These are phyloP conservation scores for Rubia occidens DNA, from an alignment of 305 asterid genomes.

Conservation along the genomic window DNA sequence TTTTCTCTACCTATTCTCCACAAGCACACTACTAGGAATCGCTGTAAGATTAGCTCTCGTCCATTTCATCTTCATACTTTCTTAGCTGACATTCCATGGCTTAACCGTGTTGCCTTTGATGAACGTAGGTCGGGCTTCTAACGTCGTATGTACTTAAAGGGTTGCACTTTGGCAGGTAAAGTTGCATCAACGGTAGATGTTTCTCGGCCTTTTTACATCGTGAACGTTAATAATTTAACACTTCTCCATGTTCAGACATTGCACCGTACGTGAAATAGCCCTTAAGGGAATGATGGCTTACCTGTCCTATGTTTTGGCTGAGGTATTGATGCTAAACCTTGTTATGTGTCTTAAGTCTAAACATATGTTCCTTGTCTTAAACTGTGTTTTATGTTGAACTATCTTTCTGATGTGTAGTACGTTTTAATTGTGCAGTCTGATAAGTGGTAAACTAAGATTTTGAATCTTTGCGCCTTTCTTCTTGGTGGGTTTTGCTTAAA, in stretches of 20 bases:
- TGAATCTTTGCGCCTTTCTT: not conserved
- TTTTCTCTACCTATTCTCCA: slow-evolving; percentile 73
- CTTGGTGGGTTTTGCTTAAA: not conserved
- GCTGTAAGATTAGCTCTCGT: slow-evolving; percentile 40
- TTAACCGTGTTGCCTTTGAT: not conserved
- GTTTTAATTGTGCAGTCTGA: no score
- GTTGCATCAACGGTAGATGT: not conserved
- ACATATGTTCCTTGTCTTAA: no score
- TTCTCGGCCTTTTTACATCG: no score
- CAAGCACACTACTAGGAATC: slow-evolving; percentile 85
- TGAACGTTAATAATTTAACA: not conserved
- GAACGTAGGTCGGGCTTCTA: slow-evolving; percentile 74
- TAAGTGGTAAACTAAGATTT: not conserved
- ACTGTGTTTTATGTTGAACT: no score
- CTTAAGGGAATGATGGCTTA: slow-evolving; percentile 88
- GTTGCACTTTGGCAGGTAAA: slow-evolving; percentile 71
- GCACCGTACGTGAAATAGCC: slow-evolving; percentile 77
- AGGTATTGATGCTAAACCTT: slow-evolving; percentile 33
- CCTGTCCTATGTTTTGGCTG: slow-evolving; percentile 93
- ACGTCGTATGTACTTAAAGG: slow-evolving; percentile 66
- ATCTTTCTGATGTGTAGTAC: no score
- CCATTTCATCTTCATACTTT: not conserved
- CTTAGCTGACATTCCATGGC: not conserved
- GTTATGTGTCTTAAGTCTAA: not conserved
- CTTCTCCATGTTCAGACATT: slow-evolving; percentile 50